A percentile compares a stretch with the other conserved stretches of the same genome.
phyloP scores from a whole-genome alignment of 2,329 filamentous ascomycete species.

The Amylocarpus encephaloides region DNA sequence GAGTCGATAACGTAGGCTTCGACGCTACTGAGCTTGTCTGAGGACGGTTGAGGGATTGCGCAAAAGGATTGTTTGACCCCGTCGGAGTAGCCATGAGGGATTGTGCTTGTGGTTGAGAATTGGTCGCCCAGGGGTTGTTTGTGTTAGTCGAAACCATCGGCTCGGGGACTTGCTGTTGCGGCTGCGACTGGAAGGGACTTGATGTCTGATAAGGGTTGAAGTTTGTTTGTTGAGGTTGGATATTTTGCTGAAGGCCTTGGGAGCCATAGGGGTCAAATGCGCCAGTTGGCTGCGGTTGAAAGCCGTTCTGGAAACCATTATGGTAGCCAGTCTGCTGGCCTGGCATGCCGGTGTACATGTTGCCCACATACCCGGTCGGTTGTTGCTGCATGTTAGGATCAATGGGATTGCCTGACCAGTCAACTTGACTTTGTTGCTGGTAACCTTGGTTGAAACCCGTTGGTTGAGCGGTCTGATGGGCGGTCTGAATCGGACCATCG shows the following conservation, averaged over 20 bases:
- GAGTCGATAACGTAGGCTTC: conserved; percentile 64
- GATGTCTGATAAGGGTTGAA: conserved; percentile 45
- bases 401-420: conserved; percentile 95
- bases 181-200: conserved; percentile 39
- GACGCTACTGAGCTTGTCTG: conserved; percentile 47
- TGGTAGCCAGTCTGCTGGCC: conserved; percentile 54
- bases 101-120: conserved; percentile 46
- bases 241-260: conserved; percentile 38
- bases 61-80: conserved; percentile 97
- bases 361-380: conserved; percentile 60
- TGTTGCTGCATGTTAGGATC: conserved; percentile 74
- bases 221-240: conserved; percentile 43
- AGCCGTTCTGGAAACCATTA: conserved; percentile 65
- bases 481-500: conserved; percentile 53
- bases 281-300: conserved; percentile 60
- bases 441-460: conserved; percentile 97
- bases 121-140: conserved; percentile 88
- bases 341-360: conserved; percentile 47
- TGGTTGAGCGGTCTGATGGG: conserved; percentile 53
- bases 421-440: conserved; percentile 91
- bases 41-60: conserved; percentile 60
- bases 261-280: conserved; percentile 62
- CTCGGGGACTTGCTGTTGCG: conserved; percentile 46
- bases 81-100: conserved; percentile 78
- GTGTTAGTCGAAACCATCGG: conserved; percentile 67